Evolutionary conservation across 2,329 filamentous ascomycete genomes (phyloP), one percentile per base, ranked within the genome.

Genomic region (Alternaria consortialis): DNA sequence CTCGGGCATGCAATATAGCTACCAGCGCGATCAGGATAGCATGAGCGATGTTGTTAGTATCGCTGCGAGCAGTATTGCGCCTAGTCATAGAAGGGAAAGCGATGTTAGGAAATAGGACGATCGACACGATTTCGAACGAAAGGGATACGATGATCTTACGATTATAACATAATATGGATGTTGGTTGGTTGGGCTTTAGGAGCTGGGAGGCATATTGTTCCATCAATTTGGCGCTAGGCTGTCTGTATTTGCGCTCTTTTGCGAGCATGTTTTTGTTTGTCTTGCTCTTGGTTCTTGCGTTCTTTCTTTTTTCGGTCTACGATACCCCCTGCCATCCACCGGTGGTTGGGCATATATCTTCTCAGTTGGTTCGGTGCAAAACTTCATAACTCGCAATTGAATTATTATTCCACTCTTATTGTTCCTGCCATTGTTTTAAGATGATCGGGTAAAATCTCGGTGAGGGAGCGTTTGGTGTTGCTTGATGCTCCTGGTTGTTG

Each of bases 11-110:
- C 62, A 69, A 27, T 69, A 69, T 20, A 69, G 66, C 36, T 69
- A 69, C 25, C 66, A 69, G 55, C 58, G 66, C 9, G 66, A 69
- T 15, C 64, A 69, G 56, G 66, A 69, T 39, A 48, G 56, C 32
- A 69, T 69, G 66, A 69, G 66, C 50, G 66, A 67, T 42, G 64
- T 67, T 17, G 59, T 53, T 7, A 63, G 60, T 32, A 43, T 63
- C 37, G 60, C 60, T 7, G 48, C 60, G 17, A 63, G 46, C 46
- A 50, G 46, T 40, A 51, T 59, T 32, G 59, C 62, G 5, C 54
- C 62, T 3, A 62, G 62, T 37, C 47, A 52, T 53, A 48, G 62
- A 25, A 54, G 62, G 48, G 56, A 61, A 25, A 61, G 58, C 13
- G 58, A 61, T 46, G 48, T 31, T 6, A 53, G 58, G 37, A 53